Base-by-base conservation (phyloP, 176 grass and related monocot species). In the Phoenix dactylifera region DNA sequence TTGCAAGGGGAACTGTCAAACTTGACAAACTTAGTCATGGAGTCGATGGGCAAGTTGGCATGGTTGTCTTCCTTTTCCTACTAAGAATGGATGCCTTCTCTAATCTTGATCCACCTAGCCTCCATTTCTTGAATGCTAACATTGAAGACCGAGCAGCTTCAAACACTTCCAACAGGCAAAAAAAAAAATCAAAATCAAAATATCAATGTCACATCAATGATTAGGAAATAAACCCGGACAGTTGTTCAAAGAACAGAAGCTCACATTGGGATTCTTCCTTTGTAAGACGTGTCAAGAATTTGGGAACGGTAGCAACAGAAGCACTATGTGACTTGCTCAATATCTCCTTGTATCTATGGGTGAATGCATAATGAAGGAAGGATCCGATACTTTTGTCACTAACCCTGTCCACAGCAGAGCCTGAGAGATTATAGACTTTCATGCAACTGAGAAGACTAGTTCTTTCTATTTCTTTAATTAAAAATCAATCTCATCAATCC, bases 281-380 rank as follows among this genome's bases (percentile, higher is more conserved):
- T n/a, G 87, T 87, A 30, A 96, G 92, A 2, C 92, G 81, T 6
- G 72, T 57, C 16, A 77, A 64, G n/a, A 96, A 88, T 62, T 88
- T 96, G 16, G 87, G 20, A 60, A 82, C 39, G 22, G 78, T 81
- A 22, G 66, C 63, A 9, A 68, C 63, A 17, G 83, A 74, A 66
- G 83, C 80, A 50, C 77, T 78, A 63, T 96, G 92, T 22, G 87
- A 87, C 65, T 96, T 96, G 83, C 87, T 90, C 39, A 96, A 69
- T 70, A 96, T 72, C 50, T 96, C 92, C 70, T 87, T 79, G 92
- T 96, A 96, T 56, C 92, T 72, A 57, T 75, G 78, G 18, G 69
- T 78, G 72, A 96, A 96, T 15, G 92, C 76, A 24, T 96, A 80
- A 18, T 62, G 74, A 24, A 96, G 62, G 77, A 90, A 96, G 19